Percentiles rank a stretch among this genome's conserved stretches.
Conservation (phyloP, 1,284 basidiomycete genomes). For the Porodaedalea pini region DNA sequence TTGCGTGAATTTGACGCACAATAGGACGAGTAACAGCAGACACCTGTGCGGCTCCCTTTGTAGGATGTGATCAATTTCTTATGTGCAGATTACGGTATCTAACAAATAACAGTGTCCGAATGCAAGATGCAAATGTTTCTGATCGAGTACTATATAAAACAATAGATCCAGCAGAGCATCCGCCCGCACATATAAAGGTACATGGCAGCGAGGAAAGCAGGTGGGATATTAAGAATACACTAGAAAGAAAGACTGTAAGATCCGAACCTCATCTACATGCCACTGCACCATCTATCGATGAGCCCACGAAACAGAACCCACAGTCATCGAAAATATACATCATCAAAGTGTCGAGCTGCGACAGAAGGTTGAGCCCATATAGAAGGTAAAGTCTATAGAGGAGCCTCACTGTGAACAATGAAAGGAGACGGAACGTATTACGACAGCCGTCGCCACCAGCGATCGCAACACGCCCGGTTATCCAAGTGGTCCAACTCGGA, state of each 20-base stretch:
- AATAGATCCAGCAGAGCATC: not conserved
- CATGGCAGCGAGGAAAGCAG: constrained; percentile 1
- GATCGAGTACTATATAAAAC: not conserved
- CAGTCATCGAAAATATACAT: not conserved
- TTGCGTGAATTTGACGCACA: too few species aligned
- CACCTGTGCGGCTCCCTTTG: too few species aligned
- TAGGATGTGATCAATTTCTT: too few species aligned
- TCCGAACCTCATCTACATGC: constrained; percentile 1
- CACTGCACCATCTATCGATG: not conserved
- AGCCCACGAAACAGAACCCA: not conserved
- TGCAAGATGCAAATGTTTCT: not conserved
- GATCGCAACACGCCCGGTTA: too few species aligned
- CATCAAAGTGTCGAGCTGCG: not conserved
- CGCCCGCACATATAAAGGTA: not conserved
- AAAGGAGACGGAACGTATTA: too few species aligned
- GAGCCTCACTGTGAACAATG: too few species aligned
- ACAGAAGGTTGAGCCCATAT: too few species aligned
- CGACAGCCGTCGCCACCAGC: too few species aligned
- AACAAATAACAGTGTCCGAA: not conserved
- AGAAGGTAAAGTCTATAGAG: too few species aligned
- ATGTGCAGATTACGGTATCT: too few species aligned
- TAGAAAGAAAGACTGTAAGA: not conserved
- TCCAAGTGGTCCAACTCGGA: too few species aligned
- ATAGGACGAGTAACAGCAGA: too few species aligned
- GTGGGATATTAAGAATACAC: constrained; percentile 10